These are phyloP conservation scores for Afroboletus lepidellus DNA, from an alignment of 1,284 basidiomycete species.

Conservation along the genomic window DNA sequence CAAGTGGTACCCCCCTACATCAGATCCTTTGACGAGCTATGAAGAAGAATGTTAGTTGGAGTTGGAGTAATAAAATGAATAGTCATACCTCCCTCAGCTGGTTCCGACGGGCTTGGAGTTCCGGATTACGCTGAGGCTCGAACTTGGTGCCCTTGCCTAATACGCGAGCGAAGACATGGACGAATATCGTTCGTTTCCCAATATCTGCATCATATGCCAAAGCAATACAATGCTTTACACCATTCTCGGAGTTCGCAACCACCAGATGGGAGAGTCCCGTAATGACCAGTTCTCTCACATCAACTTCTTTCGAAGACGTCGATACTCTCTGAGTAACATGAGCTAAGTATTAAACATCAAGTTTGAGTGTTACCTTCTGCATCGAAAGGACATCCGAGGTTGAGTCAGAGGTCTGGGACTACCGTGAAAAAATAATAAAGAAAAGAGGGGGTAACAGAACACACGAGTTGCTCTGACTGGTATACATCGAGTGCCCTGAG, in stretches of 20 bases:
- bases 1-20: conserved; percentile 44
- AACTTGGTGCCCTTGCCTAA: conserved; percentile 79
- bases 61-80: not conserved
- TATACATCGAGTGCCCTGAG: conserved; percentile 58
- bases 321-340: conserved; percentile 42
- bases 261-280: conserved; percentile 80
- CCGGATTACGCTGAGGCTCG: conserved; percentile 54
- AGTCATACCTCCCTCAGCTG: conserved; percentile 64
- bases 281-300: conserved; percentile 71
- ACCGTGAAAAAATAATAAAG: conserved; percentile 6
- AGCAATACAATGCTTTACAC: conserved; percentile 84
- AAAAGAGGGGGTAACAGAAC: conserved; percentile 16
- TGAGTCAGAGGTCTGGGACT: conserved; percentile 45
- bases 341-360: not conserved
- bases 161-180: conserved; percentile 85
- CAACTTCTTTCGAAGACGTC: conserved; percentile 52
- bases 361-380: conserved; percentile 42
- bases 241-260: conserved; percentile 83
- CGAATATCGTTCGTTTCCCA: conserved; percentile 77
- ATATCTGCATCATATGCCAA: conserved; percentile 78
- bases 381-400: conserved; percentile 52
- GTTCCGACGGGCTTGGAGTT: conserved; percentile 51
- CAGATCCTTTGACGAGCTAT: conserved; percentile 71
- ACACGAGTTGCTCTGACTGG: conserved; percentile 46
- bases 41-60: conserved; percentile 6